Base-by-base conservation (phyloP, 164 flowering plant species). In the Stephania cephalantha region DNA sequence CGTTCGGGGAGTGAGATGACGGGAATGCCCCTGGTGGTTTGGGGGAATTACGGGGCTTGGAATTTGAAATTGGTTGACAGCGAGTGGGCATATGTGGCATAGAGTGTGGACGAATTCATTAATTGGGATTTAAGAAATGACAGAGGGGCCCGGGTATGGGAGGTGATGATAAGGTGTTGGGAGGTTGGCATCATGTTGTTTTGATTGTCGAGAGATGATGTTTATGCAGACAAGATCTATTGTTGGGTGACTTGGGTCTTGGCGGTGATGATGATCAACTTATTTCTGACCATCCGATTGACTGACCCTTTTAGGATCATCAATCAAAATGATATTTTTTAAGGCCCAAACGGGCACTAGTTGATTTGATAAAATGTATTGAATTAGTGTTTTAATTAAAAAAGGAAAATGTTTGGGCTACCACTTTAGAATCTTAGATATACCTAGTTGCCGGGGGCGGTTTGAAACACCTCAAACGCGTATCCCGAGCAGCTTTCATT, bases 21-120 rank as follows among this genome's bases (percentile, higher is more conserved):
- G 25, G n/a, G 29, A 61, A 18, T 61, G 25, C 22, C 9, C 66
- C 20, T 17, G 1, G 9, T 61, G 25, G 22, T n/a, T 61, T 6
- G 66, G 25, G 5, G 66, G 2, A 61, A 61, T 61, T 61, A 61
- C 66, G n/a, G 7, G 6, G n/a, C n/a, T 61, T 61, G n/a, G 66
- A 61, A 5, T 61, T n/a, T 7, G 25, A 18, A 25, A 17, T 61
- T 61, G 6, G 6, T 58, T 18, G 66, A 17, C 25, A n/a, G 20
- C 8, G 25, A 50, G 55, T 50, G 66, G 20, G 66, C 22, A 61
- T 61, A 61, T n/a, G 66, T 61, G 66, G 66, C 20, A 61, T 61
- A 6, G 66, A 61, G 66, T 61, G 66, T n/a, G 66, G 66, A 61
- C 25, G 66, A 61, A 61, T 61, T 61, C 66, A 61, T 61, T 61